Conservation (phyloP, 2,329 filamentous ascomycete genomes). For the Rhynchosporium agropyri region DNA sequence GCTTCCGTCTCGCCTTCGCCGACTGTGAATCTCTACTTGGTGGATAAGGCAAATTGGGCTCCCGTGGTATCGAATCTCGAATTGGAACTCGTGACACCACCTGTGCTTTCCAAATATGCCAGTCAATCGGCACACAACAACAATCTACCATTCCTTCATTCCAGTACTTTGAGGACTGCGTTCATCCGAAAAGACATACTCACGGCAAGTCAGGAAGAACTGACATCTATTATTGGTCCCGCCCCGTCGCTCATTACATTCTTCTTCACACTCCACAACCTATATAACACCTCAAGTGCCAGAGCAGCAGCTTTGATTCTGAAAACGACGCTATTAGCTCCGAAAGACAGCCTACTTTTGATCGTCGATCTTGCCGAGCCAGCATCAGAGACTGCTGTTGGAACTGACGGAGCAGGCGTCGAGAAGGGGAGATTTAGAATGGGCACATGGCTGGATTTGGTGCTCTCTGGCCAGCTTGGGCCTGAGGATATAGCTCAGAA, state of each 20-base stretch:
- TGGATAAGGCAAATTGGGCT: constrained; percentile 82
- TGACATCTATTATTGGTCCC: constrained; percentile 36
- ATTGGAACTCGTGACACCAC: constrained; percentile 54
- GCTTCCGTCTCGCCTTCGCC: background rate
- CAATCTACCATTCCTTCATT: constrained; percentile 48
- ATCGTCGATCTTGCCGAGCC: constrained; percentile 89
- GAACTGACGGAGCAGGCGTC: constrained; percentile 51
- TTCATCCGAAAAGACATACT: constrained; percentile 55
- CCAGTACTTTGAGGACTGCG: constrained; percentile 44
- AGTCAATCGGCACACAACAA: constrained; percentile 48
- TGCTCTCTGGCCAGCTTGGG: constrained; percentile 56
- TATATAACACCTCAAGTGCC: constrained; percentile 72
- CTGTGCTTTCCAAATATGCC: constrained; percentile 53
- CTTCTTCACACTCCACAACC: constrained; percentile 91
- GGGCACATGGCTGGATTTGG: constrained; percentile 86
- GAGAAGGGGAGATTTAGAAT: constrained; percentile 75
- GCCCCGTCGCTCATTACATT: constrained; percentile 68
- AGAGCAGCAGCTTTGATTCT: constrained; percentile 76
- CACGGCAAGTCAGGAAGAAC: constrained; percentile 40
- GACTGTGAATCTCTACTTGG: constrained; percentile 56
- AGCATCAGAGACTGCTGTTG: constrained; percentile 77
- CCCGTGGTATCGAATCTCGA: constrained; percentile 60
- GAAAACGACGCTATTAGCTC: constrained; percentile 60
- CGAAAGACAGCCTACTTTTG: constrained; percentile 66
- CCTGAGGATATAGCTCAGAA: constrained; percentile 38